Evolutionary conservation across 345 rosid species (phyloP).

Genomic region (Linum lewisii): DNA sequence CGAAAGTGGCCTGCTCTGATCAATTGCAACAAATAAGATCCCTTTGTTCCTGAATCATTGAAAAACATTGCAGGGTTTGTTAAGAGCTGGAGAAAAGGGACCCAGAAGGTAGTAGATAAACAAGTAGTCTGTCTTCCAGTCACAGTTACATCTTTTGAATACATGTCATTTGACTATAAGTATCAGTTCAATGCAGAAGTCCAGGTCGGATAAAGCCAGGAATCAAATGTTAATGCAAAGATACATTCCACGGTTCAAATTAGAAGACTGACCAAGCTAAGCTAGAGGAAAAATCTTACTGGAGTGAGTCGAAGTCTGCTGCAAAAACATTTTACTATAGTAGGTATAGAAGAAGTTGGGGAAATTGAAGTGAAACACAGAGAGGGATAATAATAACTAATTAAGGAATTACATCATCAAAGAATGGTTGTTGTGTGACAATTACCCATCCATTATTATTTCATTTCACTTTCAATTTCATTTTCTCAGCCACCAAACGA

Average conservation of each 20-base stretch:
- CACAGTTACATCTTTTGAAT: background rate
- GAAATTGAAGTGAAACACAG: background rate
- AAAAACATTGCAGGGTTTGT: background rate
- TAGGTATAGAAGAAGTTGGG: background rate
- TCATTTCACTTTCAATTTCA: background rate
- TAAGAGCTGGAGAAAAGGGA: background rate
- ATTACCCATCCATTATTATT: background rate
- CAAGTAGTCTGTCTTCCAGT: background rate
- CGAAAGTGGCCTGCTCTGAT: conserved; percentile 55
- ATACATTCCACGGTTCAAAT: too few species aligned
- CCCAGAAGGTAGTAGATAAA: too few species aligned
- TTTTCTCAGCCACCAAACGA: conserved; percentile 1
- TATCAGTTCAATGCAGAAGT: background rate
- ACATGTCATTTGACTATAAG: background rate
- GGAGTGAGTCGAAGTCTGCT: background rate
- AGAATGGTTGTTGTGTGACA: background rate
- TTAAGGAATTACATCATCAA: background rate
- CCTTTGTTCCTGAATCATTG: conserved; percentile 23
- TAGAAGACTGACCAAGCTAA: too few species aligned
- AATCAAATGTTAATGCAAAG: too few species aligned
- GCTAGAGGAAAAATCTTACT: background rate
- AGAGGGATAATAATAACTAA: background rate
- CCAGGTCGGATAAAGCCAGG: background rate
- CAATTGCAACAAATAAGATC: conserved; percentile 63
- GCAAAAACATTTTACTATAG: background rate